Conservation (phyloP, 768 basidiomycete genomes). For the Boletus barrowsii region DNA sequence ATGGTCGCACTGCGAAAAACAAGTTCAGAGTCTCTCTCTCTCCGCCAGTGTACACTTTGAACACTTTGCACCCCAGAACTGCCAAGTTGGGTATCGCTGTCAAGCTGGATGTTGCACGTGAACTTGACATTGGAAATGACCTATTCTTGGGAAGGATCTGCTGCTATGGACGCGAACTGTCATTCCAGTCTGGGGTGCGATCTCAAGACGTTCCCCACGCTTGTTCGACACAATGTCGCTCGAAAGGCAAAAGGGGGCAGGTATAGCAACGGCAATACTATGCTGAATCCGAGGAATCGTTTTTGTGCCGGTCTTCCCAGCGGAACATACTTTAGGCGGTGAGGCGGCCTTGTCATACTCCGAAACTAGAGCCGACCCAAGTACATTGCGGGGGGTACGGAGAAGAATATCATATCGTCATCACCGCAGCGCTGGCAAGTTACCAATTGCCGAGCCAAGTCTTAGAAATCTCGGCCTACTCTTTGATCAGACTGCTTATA, state of each 20-base stretch:
- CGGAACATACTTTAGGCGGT: not conserved
- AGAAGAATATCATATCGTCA: not conserved
- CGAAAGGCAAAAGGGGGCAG: not conserved
- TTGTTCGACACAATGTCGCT: not conserved
- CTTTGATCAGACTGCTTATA: not conserved
- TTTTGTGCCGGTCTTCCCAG: not conserved
- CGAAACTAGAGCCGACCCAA: not conserved
- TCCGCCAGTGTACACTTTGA: no score
- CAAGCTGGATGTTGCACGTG: conserved; percentile 15
- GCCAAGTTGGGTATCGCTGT: not conserved
- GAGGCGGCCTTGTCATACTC: not conserved
- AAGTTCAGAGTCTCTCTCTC: no score
- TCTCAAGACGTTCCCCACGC: not conserved
- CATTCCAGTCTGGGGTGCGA: not conserved
- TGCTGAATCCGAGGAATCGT: not conserved
- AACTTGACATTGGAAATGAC: conserved; percentile 16
- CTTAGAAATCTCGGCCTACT: no score
- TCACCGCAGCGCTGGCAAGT: not conserved
- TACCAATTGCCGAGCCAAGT: not conserved
- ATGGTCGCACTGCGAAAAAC: no score
- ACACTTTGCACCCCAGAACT: not conserved
- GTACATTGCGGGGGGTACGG: not conserved
- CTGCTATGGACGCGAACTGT: conserved; percentile 11
- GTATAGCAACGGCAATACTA: not conserved
- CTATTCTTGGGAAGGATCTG: conserved; percentile 18